Percentiles rank a stretch among this genome's conserved stretches.
Evolutionary conservation across 768 basidiomycete species (phyloP).

Genomic region (Omphalotus guepiniiformis): DNA sequence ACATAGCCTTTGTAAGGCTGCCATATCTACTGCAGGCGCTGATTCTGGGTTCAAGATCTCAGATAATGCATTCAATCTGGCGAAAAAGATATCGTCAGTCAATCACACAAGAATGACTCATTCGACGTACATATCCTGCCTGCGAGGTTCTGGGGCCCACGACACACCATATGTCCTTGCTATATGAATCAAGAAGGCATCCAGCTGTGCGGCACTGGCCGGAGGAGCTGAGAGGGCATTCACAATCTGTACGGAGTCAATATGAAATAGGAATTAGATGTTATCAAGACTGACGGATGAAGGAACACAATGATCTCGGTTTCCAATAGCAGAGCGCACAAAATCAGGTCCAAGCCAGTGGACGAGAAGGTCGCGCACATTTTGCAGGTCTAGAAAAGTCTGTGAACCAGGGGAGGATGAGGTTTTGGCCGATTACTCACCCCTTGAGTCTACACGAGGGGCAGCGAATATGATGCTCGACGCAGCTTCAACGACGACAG

Average conservation of each 20-base stretch:
- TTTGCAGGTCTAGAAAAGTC: conserved; percentile 47
- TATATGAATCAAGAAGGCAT: conserved; percentile 50
- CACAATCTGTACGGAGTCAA: conserved; percentile 35
- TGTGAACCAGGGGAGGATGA: neutral
- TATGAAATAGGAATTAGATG: neutral
- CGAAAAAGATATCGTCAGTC: conserved; percentile 5
- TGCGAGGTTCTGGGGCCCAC: conserved; percentile 59
- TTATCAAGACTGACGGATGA: conserved; percentile 28
- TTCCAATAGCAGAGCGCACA: conserved; percentile 44
- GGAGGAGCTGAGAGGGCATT: conserved; percentile 47
- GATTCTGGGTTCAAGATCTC: conserved; percentile 53
- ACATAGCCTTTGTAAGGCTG: conserved; percentile 52
- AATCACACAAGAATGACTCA: conserved; percentile 2
- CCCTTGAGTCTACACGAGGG: conserved; percentile 53
- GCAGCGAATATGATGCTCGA: conserved; percentile 65
- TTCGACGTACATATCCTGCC: conserved; percentile 56
- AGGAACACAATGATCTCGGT: conserved; percentile 53
- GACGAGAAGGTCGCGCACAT: conserved; percentile 49
- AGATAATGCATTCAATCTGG: conserved; percentile 50
- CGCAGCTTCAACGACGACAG: conserved; percentile 58
- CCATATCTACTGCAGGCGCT: conserved; percentile 50
- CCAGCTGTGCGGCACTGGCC: conserved; percentile 53
- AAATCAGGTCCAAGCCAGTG: conserved; percentile 58
- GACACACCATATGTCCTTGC: conserved; percentile 48
- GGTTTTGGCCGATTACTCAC: conserved; percentile 30